These are phyloP conservation scores for Cyclocybe cylindracea DNA, from an alignment of 768 basidiomycete species.

Conservation along the genomic window DNA sequence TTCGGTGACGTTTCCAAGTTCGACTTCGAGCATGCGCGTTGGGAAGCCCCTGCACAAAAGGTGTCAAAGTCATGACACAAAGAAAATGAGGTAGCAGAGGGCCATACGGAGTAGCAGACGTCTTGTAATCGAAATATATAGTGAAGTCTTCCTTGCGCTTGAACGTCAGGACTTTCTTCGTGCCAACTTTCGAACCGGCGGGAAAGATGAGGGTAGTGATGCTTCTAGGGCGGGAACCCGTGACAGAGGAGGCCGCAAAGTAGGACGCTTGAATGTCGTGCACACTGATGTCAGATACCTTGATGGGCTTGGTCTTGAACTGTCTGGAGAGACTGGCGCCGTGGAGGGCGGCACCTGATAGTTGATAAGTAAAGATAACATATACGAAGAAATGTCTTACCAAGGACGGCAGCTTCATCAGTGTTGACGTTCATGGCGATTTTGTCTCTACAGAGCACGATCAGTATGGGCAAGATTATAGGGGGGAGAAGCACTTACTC, in stretches of 20 bases:
- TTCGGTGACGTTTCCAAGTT: constrained; percentile 70
- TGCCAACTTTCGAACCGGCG: constrained; percentile 70
- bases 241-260: constrained; percentile 56
- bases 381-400: background rate
- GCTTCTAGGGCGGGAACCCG: constrained; percentile 56
- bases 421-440: constrained; percentile 96
- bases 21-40: constrained; percentile 70
- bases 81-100: background rate
- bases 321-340: constrained; percentile 87
- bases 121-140: constrained; percentile 78
- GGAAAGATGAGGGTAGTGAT: constrained; percentile 82
- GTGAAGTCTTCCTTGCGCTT: constrained; percentile 84
- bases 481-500: constrained; percentile 47
- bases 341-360: constrained; percentile 73
- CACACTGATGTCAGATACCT: constrained; percentile 69
- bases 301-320: constrained; percentile 95
- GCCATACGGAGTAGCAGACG: constrained; percentile 59
- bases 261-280: constrained; percentile 84
- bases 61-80: background rate
- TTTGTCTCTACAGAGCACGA: constrained; percentile 52
- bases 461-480: background rate
- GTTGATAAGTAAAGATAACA: background rate
- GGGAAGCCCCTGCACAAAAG: constrained; percentile 60
- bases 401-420: constrained; percentile 94
- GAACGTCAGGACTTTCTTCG: constrained; percentile 85